A percentile compares a stretch with the other conserved stretches of the same genome.
These are phyloP conservation scores for Vinca minor DNA, from an alignment of 257 asterid genomes.

Conservation along the genomic window DNA sequence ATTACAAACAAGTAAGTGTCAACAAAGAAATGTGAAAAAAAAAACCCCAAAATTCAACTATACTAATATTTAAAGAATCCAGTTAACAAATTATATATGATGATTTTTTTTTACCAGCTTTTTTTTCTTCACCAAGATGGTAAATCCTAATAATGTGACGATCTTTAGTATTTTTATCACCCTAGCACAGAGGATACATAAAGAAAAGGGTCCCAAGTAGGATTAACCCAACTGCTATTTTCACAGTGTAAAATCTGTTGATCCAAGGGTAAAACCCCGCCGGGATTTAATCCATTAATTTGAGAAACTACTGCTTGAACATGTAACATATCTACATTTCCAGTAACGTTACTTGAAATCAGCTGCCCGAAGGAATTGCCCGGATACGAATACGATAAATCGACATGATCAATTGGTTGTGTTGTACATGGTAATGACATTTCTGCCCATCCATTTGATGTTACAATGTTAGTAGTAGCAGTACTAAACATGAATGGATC, in stretches of 20 bases:
- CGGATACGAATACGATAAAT: slow-evolving; percentile 23
- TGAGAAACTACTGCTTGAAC: slow-evolving; percentile 9
- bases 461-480: slow-evolving; percentile 12
- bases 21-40: neutral
- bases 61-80: slow-evolving; percentile 17
- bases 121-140: neutral
- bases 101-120: neutral
- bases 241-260: slow-evolving; percentile 40
- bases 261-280: slow-evolving; percentile 33
- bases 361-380: slow-evolving; percentile 37
- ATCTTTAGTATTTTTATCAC: neutral
- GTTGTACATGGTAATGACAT: slow-evolving; percentile 9
- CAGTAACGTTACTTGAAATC: slow-evolving; percentile 19
- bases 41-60: no score
- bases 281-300: slow-evolving; percentile 20
- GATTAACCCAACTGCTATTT: slow-evolving; percentile 33
- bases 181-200: slow-evolving; percentile 44
- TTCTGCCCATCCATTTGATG: slow-evolving; percentile 32
- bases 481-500: slow-evolving; percentile 7
- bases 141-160: neutral
- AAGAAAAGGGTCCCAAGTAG: slow-evolving; percentile 57
- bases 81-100: neutral
- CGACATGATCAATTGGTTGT: slow-evolving; percentile 13
- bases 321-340: slow-evolving; percentile 27
- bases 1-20: neutral